Base-by-base conservation (phyloP, 2,329 filamentous ascomycete genomes). In the Colletotrichum orchidophilum region DNA sequence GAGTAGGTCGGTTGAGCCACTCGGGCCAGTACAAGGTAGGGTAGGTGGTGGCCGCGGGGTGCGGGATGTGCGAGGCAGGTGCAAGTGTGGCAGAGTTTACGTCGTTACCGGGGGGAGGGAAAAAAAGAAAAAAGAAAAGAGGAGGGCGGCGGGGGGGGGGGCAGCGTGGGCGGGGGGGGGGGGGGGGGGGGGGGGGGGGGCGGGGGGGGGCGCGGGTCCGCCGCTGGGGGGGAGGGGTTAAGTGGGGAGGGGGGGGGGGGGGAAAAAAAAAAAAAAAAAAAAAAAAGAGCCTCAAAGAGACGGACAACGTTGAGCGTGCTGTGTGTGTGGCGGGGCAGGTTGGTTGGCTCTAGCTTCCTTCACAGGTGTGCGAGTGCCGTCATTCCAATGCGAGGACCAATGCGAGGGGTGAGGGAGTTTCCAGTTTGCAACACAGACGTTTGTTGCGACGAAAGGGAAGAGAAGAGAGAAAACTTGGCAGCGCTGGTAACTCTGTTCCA, bases 361-460 rank as follows among this genome's bases (percentile, higher is more conserved):
- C n/a, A 33, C 31, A 33, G 31, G 4, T 9, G 39, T 46, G n/a
- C 54, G 39, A 35, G 54, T 58, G 27, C 58, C 58, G 58, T 46
- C 58, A 60, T 60, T 49, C 35, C 39, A 42, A 31, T 31, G 24
- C 58, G 26, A 33, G 39, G n/a, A 46, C 39, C 39, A 46, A 46
- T 46, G 39, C 39, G 39, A 46, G 39, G n/a, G 3, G 39, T 46
- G 31, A 33, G 31, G 5, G 39, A 7, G 15, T 42, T n/a, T 39
- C n/a, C 55, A n/a, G n/a, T 50, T 39, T 42, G 27, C 31, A 49
- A 21, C 58, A 61, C 58, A 50, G 58, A 50, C 58, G 58, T 49
- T 21, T 39, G n/a, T 46, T 46, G 39, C 39, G 58, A 29, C 39
- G 39, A 49, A 29, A 31, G 18, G 26, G 21, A 18, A 11, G 12